A percentile compares a stretch with the other conserved stretches of the same genome.
Conservation (phyloP, 768 basidiomycete species). For the Phaffia australis region DNA sequence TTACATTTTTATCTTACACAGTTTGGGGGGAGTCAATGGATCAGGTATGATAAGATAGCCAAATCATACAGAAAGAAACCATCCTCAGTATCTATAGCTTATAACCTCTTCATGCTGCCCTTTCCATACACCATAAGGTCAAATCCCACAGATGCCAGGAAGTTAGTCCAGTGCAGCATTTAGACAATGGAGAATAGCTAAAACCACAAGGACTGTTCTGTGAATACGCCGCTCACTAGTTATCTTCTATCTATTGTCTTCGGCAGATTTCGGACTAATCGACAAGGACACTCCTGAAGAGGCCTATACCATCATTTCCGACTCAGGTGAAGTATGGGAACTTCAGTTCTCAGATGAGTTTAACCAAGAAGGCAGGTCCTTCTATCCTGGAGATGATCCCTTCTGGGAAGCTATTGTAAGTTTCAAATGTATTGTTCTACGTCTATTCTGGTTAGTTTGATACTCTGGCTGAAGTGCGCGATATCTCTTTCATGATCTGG, state of each 20-base stretch:
- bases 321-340: constrained; percentile 24
- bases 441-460: background rate
- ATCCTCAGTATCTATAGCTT: too few relatives aligned
- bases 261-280: constrained; percentile 1
- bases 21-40: constrained; percentile 22
- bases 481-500: background rate
- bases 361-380: constrained; percentile 16
- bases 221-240: background rate
- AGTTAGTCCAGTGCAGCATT: background rate
- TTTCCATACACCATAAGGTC: constrained; percentile 1
- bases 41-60: background rate
- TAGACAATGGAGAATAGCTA: background rate
- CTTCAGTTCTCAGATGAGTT: constrained; percentile 22
- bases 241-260: background rate
- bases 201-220: background rate
- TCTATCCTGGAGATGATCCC: constrained; percentile 26
- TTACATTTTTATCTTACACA: background rate
- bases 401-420: constrained; percentile 15
- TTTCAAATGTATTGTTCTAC: background rate
- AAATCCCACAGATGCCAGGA: constrained; percentile 11
- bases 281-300: constrained; percentile 17
- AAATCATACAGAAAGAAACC: too few relatives aligned
- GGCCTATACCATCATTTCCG: constrained; percentile 10
- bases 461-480: background rate
- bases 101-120: too few relatives aligned